Evolutionary conservation across 352 stramenopile genomes (phyloP).

Genomic region (Phytopythium cucurbitacearum): DNA sequence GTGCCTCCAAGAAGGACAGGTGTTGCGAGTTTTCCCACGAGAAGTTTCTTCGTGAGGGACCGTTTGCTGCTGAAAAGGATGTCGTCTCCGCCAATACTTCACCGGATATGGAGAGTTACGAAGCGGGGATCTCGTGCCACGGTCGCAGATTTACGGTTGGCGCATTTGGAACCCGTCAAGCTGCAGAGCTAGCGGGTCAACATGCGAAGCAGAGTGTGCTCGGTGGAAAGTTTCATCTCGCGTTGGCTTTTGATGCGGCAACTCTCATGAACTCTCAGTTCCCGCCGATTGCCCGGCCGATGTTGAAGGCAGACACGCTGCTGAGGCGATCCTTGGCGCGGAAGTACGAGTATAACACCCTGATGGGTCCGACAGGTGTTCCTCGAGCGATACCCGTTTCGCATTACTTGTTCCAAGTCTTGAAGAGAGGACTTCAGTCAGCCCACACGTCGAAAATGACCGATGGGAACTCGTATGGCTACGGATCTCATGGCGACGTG

Average conservation of each 20-base stretch:
- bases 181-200: constrained; percentile 42
- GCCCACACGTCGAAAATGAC: constrained; percentile 12
- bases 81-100: constrained; percentile 33
- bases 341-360: constrained; percentile 47
- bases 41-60: constrained; percentile 26
- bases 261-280: constrained; percentile 25
- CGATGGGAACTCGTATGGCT: no score
- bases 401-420: constrained; percentile 34
- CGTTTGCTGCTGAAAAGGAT: constrained; percentile 44
- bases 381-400: constrained; percentile 35
- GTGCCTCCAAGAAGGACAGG: constrained; percentile 10
- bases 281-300: constrained; percentile 25
- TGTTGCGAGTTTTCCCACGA: constrained; percentile 36
- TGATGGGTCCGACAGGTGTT: constrained; percentile 24
- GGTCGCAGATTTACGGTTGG: constrained; percentile 50
- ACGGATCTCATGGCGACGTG: no score
- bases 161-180: constrained; percentile 36
- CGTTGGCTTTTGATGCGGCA: constrained; percentile 16
- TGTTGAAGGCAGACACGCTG: constrained; percentile 38
- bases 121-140: constrained; percentile 35
- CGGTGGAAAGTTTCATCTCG: constrained; percentile 26
- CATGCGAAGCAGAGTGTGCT: constrained; percentile 27
- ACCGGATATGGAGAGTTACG: constrained; percentile 42
- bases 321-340: constrained; percentile 35
- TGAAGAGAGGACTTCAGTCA: constrained; percentile 24